Evolutionary conservation across 805 yeast genomes (phyloP), one percentile per base, ranked within the genome.

Genomic region (Starmerella vaccinii): DNA sequence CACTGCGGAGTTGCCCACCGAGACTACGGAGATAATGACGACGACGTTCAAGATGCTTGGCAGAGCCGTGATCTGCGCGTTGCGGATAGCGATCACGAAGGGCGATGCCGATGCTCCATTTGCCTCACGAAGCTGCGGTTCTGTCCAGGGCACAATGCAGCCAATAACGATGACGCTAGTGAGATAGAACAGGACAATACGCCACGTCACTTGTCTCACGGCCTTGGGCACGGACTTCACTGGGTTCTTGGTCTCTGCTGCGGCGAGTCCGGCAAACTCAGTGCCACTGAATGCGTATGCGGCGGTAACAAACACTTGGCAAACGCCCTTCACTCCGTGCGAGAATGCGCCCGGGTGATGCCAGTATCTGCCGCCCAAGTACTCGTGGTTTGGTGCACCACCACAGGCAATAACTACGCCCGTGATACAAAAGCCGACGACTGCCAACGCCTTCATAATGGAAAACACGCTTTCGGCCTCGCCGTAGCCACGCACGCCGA

Each of bases 121-220:
- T 64, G 80, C 77, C 63, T 78, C 76, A 5, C 72, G 76, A 2
- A 42, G 22, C 13, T 13, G 3, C 6, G 27, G 32, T 5, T 77
- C 75, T 52, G 69, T 70, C 62, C 72, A 81, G 15, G 89, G 87
- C 16, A 84, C 89, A 51, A 84, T 70, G 58, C 82, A 76, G 39
- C 86, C 81, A 58, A 71, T 75, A 58, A 73, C 70, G 49, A 67
- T 80, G 62, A 66, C 75, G 56, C 78, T 71, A 13, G 72, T 66
- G 63, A 84, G 71, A 67, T 84, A 84, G 63, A 84, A 83, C 57
- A 81, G 65, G 16, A 80, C 67, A 53, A 84, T 81, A 67, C 89
- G 73, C 88, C 89, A 82, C 66, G 84, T 81, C 2, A 82, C 84
- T 66, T 83, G 87, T 64, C 82, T 82, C 50, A 81, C 77, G 38